Conservation (phyloP, 306 rosid genomes). For the Dryas alaskensis region DNA sequence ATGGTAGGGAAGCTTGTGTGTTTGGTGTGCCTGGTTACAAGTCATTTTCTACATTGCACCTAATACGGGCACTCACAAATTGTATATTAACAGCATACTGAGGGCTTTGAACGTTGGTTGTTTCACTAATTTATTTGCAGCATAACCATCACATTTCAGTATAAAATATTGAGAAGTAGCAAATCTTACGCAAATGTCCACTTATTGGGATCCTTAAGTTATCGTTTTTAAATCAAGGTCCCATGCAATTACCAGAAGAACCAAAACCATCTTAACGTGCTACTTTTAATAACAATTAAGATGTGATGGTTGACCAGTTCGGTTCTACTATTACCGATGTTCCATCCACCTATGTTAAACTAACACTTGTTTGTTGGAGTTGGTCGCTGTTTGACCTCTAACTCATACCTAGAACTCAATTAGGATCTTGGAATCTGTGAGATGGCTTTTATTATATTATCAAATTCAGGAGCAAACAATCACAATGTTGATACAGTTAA, state of each 20-base stretch:
- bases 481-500: too few relatives aligned
- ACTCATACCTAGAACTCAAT: not conserved
- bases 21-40: too few relatives aligned
- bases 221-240: not conserved
- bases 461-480: too few relatives aligned
- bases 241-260: not conserved
- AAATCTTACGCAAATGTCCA: not conserved
- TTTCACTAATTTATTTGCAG: too few relatives aligned
- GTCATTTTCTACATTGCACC: too few relatives aligned
- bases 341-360: not conserved
- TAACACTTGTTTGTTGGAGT: constrained; percentile 9
- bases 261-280: not conserved
- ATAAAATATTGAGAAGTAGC: not conserved
- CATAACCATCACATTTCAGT: too few relatives aligned
- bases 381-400: not conserved
- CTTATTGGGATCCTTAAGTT: not conserved
- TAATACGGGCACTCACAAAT: too few relatives aligned
- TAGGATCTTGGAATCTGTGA: too few relatives aligned
- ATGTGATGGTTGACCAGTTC: not conserved
- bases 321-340: not conserved
- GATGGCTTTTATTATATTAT: too few relatives aligned
- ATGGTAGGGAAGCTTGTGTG: too few relatives aligned
- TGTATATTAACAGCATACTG: too few relatives aligned
- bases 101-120: too few relatives aligned
- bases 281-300: not conserved